Base-by-base conservation (phyloP, 2,329 filamentous ascomycete genomes). In the Colletotrichum sp. region DNA sequence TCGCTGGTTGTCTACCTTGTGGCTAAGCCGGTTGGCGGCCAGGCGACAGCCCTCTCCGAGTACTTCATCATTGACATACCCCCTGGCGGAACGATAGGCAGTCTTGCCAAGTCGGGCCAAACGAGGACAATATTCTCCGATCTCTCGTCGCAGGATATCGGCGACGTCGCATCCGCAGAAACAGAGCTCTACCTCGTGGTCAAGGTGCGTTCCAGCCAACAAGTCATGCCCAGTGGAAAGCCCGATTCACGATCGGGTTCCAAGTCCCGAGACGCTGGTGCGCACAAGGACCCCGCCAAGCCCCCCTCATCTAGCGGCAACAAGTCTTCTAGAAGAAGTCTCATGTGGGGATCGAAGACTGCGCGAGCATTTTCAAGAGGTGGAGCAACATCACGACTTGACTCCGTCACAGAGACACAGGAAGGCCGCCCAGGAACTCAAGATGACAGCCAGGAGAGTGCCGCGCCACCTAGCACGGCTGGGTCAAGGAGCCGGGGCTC, bases 71-170 rank as follows among this genome's bases (percentile, higher is more conserved):
- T 98, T 66, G 92, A 96, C 68, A 89, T 98, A 16, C 93, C 94
- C 1, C 87, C 94, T 0, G 93, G 93, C 34, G 94, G 95, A 70
- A 90, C 91, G 24, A 91, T 96, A 75, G 89, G 91, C 15, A 90
- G 90, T 73, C 84, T 94, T 63, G 85, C 90, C 12, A 90, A 92
- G 66, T 90, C 91, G 76, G 89, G 90, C 27, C 93, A 93, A 79
- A 90, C 96, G 80, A 95, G 93, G 80, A 97, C 95, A 0, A 87
- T 99, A 3, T 98, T 98, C 78, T 93, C 95, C 4, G 95, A 98
- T 79, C 86, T 99, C 21, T 95, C 92, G 51, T 90, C 94, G 1
- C 90, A 92, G 63, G 96, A 98, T 78, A 88, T 92, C 72, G 91
- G 91, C 29, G 91, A 92, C 63, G 82, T 86, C 1, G 85, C 89